Evolutionary conservation across 148 eudicot species (phyloP).

Genomic region (Heliamphora exappendiculata): DNA sequence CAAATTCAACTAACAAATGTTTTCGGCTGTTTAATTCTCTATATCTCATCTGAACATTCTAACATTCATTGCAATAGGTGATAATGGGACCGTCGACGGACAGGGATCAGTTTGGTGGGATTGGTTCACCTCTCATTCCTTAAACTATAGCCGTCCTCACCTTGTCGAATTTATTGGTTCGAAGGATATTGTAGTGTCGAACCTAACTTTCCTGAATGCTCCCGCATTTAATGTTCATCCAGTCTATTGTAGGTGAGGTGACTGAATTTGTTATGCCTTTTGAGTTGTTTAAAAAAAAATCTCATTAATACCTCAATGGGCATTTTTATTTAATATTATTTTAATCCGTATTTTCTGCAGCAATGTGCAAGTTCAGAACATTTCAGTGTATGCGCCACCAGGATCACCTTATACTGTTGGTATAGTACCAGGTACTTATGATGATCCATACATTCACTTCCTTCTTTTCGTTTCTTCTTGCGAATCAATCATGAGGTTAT

Average conservation of each 20-base stretch:
- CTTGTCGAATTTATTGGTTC: slow-evolving; percentile 44
- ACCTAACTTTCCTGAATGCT: slow-evolving; percentile 44
- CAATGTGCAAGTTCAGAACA: slow-evolving; percentile 39
- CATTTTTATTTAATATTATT: neutral
- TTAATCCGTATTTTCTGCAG: slow-evolving; percentile 22
- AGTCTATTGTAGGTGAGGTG: slow-evolving; percentile 46
- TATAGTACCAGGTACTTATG: slow-evolving; percentile 40
- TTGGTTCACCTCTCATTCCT: slow-evolving; percentile 23
- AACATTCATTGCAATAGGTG: slow-evolving; percentile 25
- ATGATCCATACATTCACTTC: neutral
- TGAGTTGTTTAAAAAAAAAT: neutral
- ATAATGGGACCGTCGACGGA: slow-evolving; percentile 50
- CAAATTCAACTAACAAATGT: neutral
- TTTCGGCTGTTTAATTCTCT: neutral
- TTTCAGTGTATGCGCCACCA: slow-evolving; percentile 40
- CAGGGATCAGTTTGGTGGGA: slow-evolving; percentile 63
- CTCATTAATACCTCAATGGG: neutral
- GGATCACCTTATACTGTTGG: slow-evolving; percentile 49
- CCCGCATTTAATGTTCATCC: slow-evolving; percentile 45
- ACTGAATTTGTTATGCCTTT: neutral
- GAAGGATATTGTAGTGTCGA: slow-evolving; percentile 37
- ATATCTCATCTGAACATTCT: neutral
- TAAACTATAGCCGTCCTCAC: slow-evolving; percentile 52
- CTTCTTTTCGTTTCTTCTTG: neutral
- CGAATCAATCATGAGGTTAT: neutral